These are phyloP conservation scores for Alternaria viburni DNA, from an alignment of 2,329 filamentous ascomycete genomes.

Conservation along the genomic window DNA sequence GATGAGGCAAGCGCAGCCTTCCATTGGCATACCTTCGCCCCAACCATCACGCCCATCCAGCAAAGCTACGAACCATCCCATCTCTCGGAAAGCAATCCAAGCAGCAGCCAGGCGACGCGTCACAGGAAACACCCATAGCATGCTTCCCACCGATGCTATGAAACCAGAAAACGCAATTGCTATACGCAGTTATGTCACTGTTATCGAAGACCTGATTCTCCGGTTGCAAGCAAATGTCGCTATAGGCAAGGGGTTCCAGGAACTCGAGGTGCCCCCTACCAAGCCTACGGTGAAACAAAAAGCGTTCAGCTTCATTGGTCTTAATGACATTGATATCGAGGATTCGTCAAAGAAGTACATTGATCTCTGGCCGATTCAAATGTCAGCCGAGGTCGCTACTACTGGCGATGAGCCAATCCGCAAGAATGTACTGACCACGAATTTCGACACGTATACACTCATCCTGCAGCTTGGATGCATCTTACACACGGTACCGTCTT, in stretches of 20 bases:
- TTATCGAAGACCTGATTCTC: constrained; percentile 80
- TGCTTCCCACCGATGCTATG: constrained; percentile 73
- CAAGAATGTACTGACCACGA: constrained; percentile 76
- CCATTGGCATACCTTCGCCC: constrained; percentile 62
- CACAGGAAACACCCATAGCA: constrained; percentile 60
- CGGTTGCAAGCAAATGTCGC: constrained; percentile 83
- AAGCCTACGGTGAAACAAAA: constrained; percentile 39
- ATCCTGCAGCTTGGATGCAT: constrained; percentile 88
- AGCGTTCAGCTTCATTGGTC: constrained; percentile 31
- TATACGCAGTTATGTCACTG: constrained; percentile 77
- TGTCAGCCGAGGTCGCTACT: constrained; percentile 81
- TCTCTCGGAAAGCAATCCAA: constrained; percentile 44
- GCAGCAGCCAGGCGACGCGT: constrained; percentile 51
- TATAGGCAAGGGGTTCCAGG: constrained; percentile 79
- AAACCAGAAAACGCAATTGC: constrained; percentile 72
- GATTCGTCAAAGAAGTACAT: constrained; percentile 77
- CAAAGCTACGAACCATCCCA: constrained; percentile 31
- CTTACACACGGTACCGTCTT: constrained; percentile 78
- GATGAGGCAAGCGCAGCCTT: constrained; percentile 65
- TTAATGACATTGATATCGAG: constrained; percentile 52
- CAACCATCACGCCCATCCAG: constrained; percentile 46
- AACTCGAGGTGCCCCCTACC: constrained; percentile 70
- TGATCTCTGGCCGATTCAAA: constrained; percentile 91
- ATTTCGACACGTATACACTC: constrained; percentile 90
- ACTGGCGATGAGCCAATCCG: constrained; percentile 53